Evolutionary conservation across 306 rosid genomes (phyloP), one percentile per base, ranked within the genome.

Genomic region (Erythrophleum fordii): DNA sequence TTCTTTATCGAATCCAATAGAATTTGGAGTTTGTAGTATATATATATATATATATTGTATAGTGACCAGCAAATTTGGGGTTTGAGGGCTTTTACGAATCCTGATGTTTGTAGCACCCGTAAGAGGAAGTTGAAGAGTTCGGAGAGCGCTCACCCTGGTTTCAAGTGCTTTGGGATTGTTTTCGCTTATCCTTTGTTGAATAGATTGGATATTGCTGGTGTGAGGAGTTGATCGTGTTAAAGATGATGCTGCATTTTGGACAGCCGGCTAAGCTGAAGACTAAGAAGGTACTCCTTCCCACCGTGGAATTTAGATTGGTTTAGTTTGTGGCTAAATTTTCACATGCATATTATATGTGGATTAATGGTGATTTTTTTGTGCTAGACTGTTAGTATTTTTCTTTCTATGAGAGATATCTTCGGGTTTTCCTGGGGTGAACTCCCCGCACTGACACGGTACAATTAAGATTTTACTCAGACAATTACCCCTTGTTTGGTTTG

Each of bases 201-300:
- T 42, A n/a, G 18, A 49, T 51, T 76, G 59, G 44, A 37, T 52
- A 13, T 17, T 22, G 20, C 34, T 12, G 34, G 60, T 44, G 22
- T 25, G 25, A 39, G 48, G 42, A 48, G 23, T 55, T 56, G 75
- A 75, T 34, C 17, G 29, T 70, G 77, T 46, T 45, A 42, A 89
- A 82, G 88, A 93, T 87, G 97, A 80, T 93, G 97, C 87, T 93
- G 58, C 90, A 86, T 37, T 91, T 79, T 82, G 82, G 20, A 61
- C 85, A 81, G 76, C 93, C 91, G n/a, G 85, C 91, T 13, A 90
- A 91, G 82, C 86, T 90, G 46, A 93, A 78, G 84, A 93, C 97
- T 23, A 93, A 85, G 77, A 83, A 84, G 97, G 97, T 91, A 80
- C 17, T 65, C 41, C 0, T 72, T 26, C 12, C 11, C 10, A 8